phyloP scores from a whole-genome alignment of 2,329 filamentous ascomycete species.

The Botrytis aclada region DNA sequence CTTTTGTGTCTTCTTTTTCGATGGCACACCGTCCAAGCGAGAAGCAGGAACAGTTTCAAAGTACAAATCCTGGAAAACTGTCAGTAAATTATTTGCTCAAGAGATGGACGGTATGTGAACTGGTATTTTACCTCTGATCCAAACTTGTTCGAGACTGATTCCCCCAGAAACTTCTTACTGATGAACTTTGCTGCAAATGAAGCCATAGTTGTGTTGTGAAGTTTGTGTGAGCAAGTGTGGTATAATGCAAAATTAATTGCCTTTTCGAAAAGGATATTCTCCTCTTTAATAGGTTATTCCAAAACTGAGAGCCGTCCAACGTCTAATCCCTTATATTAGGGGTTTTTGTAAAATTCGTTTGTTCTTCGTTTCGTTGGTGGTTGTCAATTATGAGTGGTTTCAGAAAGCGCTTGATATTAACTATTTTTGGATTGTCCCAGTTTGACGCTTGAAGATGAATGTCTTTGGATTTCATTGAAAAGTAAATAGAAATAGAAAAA shows the following conservation, averaged over 20 bases:
- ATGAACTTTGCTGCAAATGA: conserved; percentile 52
- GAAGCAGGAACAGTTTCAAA: conserved; percentile 80
- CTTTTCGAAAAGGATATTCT: background rate
- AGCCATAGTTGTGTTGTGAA: conserved; percentile 46
- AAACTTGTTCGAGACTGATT: conserved; percentile 56
- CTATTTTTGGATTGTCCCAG: conserved; percentile 17
- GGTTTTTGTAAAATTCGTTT: background rate
- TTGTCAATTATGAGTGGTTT: conserved; percentile 9
- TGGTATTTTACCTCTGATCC: conserved; percentile 50
- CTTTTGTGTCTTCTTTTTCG: conserved; percentile 69
- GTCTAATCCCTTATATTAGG: background rate
- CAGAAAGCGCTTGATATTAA: conserved; percentile 19
- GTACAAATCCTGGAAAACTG: conserved; percentile 70
- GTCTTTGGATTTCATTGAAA: conserved; percentile 17
- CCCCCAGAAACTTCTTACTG: conserved; percentile 55
- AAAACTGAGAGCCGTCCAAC: background rate
- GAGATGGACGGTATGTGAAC: background rate
- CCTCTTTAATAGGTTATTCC: background rate
- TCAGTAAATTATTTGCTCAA: conserved; percentile 19
- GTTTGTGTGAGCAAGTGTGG: background rate
- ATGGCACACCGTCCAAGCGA: conserved; percentile 60
- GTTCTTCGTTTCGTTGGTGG: conserved; percentile 16
- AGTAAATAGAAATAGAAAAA: background rate
- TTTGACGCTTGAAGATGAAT: conserved; percentile 6
- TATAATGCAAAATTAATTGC: background rate